Evolutionary conservation across 805 yeast species (phyloP).

Genomic region (Lipomyces lipofer): DNA sequence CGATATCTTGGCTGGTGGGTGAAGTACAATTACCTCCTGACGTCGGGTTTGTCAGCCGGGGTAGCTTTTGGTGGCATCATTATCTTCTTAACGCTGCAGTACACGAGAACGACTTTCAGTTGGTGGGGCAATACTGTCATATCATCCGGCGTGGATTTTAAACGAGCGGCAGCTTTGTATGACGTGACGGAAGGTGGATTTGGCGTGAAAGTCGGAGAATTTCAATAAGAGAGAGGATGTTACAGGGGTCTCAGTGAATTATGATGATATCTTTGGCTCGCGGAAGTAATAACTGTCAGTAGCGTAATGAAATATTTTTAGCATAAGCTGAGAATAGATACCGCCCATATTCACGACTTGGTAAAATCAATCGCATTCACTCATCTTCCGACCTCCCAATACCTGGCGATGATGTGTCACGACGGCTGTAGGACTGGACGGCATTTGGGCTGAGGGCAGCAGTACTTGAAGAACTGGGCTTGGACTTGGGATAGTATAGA

Average conservation of each 20-base stretch:
- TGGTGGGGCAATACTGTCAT: constrained; percentile 67
- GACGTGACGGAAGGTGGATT: constrained; percentile 38
- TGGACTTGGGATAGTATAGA: too few relatives aligned
- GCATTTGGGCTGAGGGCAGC: too few relatives aligned
- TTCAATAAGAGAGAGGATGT: too few relatives aligned
- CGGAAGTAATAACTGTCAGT: too few relatives aligned
- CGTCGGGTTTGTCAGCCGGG: constrained; percentile 68
- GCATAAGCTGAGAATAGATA: too few relatives aligned
- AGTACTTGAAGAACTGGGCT: too few relatives aligned
- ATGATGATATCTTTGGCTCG: neutral
- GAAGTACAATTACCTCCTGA: constrained; percentile 65
- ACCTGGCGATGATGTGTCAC: too few relatives aligned
- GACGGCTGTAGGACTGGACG: too few relatives aligned
- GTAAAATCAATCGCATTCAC: too few relatives aligned
- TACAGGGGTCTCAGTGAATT: neutral
- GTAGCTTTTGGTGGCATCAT: constrained; percentile 62
- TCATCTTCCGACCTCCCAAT: too few relatives aligned
- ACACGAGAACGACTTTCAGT: constrained; percentile 42
- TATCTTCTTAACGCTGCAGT: constrained; percentile 53
- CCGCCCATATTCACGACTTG: too few relatives aligned
- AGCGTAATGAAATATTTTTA: too few relatives aligned
- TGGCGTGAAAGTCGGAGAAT: constrained; percentile 19
- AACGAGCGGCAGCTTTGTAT: constrained; percentile 4
- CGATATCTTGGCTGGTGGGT: constrained; percentile 71
- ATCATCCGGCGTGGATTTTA: constrained; percentile 20